Evolutionary conservation across 2,329 filamentous ascomycete species (phyloP).

Genomic region (Penicillium sp.): DNA sequence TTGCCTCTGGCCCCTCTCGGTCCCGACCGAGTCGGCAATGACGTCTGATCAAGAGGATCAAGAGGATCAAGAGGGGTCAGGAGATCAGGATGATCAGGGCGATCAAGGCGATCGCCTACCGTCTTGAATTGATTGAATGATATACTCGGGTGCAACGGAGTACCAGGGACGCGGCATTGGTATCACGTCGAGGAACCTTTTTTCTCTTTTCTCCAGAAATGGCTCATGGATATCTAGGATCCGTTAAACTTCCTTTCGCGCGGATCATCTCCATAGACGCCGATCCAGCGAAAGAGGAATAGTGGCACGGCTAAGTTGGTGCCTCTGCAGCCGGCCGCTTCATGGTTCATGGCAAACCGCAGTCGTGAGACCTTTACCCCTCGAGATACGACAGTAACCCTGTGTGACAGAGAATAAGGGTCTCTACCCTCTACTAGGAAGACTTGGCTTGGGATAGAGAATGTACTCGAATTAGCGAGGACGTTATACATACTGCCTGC

Average conservation of each 20-base stretch:
- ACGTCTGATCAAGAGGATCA: neutral
- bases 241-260: neutral
- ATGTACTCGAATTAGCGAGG: neutral
- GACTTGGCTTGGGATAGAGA: too few relatives aligned
- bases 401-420: neutral
- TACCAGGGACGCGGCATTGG: neutral
- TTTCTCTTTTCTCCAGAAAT: too few relatives aligned
- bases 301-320: neutral
- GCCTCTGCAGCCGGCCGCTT: neutral
- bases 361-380: neutral
- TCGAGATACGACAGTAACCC: neutral
- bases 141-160: neutral
- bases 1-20: conserved; percentile 3
- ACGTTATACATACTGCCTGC: too few relatives aligned
- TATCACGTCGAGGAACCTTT: neutral
- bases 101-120: too few relatives aligned
- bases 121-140: too few relatives aligned
- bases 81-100: neutral
- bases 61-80: too few relatives aligned
- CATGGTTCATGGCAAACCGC: neutral
- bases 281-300: neutral
- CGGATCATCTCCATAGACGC: neutral
- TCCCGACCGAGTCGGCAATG: neutral
- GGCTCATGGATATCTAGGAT: neutral
- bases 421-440: neutral